Conservation (phyloP, 768 basidiomycete genomes). For the Leccinellum luteum region DNA sequence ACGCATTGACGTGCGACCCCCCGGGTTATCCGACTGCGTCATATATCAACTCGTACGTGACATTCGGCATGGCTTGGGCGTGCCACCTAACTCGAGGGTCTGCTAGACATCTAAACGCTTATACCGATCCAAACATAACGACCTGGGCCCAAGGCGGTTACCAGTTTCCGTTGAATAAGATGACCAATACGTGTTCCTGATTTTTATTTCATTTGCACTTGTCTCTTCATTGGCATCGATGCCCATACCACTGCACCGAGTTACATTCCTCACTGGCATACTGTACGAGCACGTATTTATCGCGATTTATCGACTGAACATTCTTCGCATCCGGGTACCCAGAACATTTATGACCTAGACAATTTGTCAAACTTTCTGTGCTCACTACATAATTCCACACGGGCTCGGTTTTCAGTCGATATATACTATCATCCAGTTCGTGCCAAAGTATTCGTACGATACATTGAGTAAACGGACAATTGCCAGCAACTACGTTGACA, state of each 20-base stretch:
- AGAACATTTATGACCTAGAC: constrained; percentile 16
- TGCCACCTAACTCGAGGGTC: constrained; percentile 7
- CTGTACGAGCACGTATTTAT: constrained; percentile 26
- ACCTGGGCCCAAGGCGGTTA: constrained; percentile 81
- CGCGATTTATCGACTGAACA: constrained; percentile 23
- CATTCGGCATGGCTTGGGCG: background rate
- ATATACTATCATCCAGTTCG: constrained; percentile 2
- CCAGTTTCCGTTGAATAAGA: constrained; percentile 66
- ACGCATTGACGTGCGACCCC: constrained; percentile 80
- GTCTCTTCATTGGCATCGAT: constrained; percentile 6
- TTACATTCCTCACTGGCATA: constrained; percentile 22
- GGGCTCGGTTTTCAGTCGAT: constrained; percentile 1
- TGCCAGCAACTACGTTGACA: background rate
- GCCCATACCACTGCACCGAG: constrained; percentile 16
- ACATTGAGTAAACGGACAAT: constrained; percentile 4
- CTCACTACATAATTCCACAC: background rate
- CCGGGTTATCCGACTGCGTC: constrained; percentile 69
- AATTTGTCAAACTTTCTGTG: background rate
- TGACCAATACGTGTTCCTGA: constrained; percentile 25
- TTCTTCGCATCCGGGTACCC: background rate
- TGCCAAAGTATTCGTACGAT: constrained; percentile 6
- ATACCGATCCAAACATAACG: constrained; percentile 79
- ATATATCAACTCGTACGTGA: constrained; percentile 66
- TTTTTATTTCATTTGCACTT: constrained; percentile 5
- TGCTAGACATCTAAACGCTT: constrained; percentile 47